These are phyloP conservation scores for Trametes punicea DNA, from an alignment of 768 basidiomycete genomes.

Conservation along the genomic window DNA sequence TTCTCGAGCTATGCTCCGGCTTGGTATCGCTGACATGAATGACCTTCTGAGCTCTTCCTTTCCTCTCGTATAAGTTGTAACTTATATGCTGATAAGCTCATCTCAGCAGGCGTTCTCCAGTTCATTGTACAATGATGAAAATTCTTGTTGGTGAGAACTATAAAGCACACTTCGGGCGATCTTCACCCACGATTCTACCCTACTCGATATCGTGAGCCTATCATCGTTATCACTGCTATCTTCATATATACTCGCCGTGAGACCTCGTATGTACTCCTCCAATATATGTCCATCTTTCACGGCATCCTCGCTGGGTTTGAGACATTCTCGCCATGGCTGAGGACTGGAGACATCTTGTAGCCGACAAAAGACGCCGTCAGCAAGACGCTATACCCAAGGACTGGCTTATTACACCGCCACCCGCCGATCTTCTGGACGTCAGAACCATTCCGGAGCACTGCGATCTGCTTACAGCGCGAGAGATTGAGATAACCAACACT, in stretches of 20 bases:
- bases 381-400: slow-evolving; percentile 54
- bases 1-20: slow-evolving; percentile 30
- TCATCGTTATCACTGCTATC: too few species aligned
- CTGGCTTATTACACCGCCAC: slow-evolving; percentile 52
- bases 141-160: too few species aligned
- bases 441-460: slow-evolving; percentile 48
- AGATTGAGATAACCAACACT: slow-evolving; percentile 56
- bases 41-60: slow-evolving; percentile 43
- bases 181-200: too few species aligned
- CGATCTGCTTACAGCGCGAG: slow-evolving; percentile 50
- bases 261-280: too few species aligned
- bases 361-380: slow-evolving; percentile 53
- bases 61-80: neutral
- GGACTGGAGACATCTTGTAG: slow-evolving; percentile 50
- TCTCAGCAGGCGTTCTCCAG: neutral
- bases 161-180: too few species aligned
- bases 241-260: too few species aligned
- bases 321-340: neutral
- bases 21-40: slow-evolving; percentile 78
- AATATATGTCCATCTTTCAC: too few species aligned
- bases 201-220: too few species aligned
- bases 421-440: slow-evolving; percentile 46
- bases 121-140: too few species aligned
- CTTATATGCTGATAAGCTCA: neutral
- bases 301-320: too few species aligned